A percentile compares a stretch with the other conserved stretches of the same genome.
phyloP scores from a whole-genome alignment of 805 yeast genomes.

The Lachancea waltii region DNA sequence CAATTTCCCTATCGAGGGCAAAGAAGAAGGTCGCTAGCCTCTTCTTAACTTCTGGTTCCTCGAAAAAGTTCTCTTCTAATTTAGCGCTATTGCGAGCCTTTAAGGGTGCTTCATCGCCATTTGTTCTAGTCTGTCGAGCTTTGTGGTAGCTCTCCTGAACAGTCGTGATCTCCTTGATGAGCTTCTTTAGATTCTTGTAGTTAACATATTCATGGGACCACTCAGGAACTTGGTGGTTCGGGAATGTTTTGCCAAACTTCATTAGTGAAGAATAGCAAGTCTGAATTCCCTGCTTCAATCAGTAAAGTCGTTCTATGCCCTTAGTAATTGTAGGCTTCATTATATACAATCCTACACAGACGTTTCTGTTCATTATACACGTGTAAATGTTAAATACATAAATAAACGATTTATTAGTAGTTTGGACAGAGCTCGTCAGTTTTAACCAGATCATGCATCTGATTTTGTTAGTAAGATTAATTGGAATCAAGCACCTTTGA shows the following conservation, averaged over 20 bases:
- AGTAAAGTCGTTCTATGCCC: too few species aligned
- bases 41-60: slow-evolving; percentile 39
- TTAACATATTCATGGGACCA: slow-evolving; percentile 80
- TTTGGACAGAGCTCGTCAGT: slow-evolving; percentile 64
- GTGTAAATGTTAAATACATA: slow-evolving; percentile 1
- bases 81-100: slow-evolving; percentile 12
- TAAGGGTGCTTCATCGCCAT: slow-evolving; percentile 12
- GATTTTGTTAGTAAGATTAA: slow-evolving; percentile 1
- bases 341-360: too few species aligned
- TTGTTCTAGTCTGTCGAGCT: slow-evolving; percentile 15
- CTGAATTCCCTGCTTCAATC: not conserved
- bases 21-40: slow-evolving; percentile 64
- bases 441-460: slow-evolving; percentile 49
- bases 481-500: too few species aligned
- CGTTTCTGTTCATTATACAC: slow-evolving; percentile 5
- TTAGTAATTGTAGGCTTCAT: too few species aligned
- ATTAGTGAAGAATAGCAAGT: slow-evolving; percentile 28
- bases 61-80: slow-evolving; percentile 21
- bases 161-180: slow-evolving; percentile 56
- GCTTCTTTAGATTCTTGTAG: slow-evolving; percentile 55
- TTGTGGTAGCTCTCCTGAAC: slow-evolving; percentile 34
- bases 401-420: slow-evolving; percentile 29
- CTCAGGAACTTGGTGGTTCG: slow-evolving; percentile 87
- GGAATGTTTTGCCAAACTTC: slow-evolving; percentile 79
- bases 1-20: slow-evolving; percentile 73